A percentile compares a stretch with the other conserved stretches of the same genome.
These are phyloP conservation scores for Leishmania braziliensis DNA, from an alignment of 208 protist species.

Conservation along the genomic window DNA sequence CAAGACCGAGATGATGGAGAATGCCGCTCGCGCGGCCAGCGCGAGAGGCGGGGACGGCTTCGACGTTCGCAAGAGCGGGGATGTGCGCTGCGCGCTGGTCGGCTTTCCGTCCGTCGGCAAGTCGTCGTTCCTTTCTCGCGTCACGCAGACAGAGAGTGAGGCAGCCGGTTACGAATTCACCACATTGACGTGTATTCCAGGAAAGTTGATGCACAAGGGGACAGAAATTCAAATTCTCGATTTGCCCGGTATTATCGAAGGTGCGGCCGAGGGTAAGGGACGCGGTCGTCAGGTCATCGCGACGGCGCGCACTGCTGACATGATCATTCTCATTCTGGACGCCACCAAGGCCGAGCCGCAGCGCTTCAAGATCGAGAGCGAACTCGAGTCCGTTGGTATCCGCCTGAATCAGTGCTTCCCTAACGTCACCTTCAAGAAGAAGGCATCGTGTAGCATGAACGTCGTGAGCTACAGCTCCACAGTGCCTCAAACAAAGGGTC, in stretches of 20 bases:
- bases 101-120: conserved; percentile 98
- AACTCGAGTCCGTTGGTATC: conserved; percentile 96
- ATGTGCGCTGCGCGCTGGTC: conserved; percentile 91
- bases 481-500: conserved; percentile 76
- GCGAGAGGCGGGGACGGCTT: conserved; percentile 89
- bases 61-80: conserved; percentile 95
- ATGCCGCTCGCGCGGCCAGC: conserved; percentile 72
- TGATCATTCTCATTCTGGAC: conserved; percentile 98
- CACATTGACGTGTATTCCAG: conserved; percentile 99
- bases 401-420: conserved; percentile 95
- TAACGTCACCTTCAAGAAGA: conserved; percentile 94
- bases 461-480: conserved; percentile 90
- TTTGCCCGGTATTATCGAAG: conserved; percentile 99
- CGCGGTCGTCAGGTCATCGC: conserved; percentile 98
- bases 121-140: conserved; percentile 96
- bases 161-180: conserved; percentile 99
- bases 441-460: conserved; percentile 93
- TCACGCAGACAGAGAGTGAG: conserved; percentile 96
- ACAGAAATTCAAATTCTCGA: conserved; percentile 99
- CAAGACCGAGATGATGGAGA: conserved; percentile 94
- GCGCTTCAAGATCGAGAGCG: conserved; percentile 91
- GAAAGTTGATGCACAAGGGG: conserved; percentile 95
- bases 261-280: conserved; percentile 96
- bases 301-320: conserved; percentile 95
- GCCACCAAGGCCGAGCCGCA: conserved; percentile 93